Evolutionary conservation across 352 stramenopile species (phyloP), one percentile per base, ranked within the genome.

Genomic region (Discostella stelligera): DNA sequence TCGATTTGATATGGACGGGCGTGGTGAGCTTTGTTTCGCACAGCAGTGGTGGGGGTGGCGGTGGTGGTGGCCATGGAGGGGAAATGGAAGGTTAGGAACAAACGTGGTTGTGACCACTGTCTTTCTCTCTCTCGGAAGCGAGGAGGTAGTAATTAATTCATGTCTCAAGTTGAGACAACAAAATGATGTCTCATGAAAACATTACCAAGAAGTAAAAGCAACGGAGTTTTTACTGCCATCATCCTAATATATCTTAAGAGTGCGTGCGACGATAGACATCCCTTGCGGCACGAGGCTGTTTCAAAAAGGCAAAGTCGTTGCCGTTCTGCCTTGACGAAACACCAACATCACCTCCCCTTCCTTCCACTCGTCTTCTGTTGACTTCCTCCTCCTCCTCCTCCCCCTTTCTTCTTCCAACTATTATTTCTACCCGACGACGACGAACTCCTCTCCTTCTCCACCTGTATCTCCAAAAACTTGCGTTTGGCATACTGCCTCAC

Each of bases 401-500:
- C 73, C 16, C 37, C 61, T 37, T 46, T 70, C 59, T 32, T 58
- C 54, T 21, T 63, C 23, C 13, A 27, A 27, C 23, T n/a, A n/a
- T n/a, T n/a, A n/a, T n/a, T n/a, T n/a, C n/a, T n/a, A n/a, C n/a
- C n/a, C n/a, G n/a, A n/a, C n/a, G n/a, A n/a, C 58, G 21, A 30
- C 46, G 4, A 37, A 13, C 27, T 32, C 30, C 64, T 63, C 11
- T 74, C 39, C 60, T 84, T 85, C 55, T 83, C 74, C 65, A 63
- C 59, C 55, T 86, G 73, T 80, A 91, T 87, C 16, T 82, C 79
- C 10, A 66, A 60, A 67, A 84, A 91, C 53, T 89, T 90, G 2
- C 79, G 53, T 64, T 86, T 86, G 16, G 79, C 77, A 71, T 98
- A 98, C 39, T 69, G 41, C 84, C 62, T 50, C 16, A 75, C 63